These are phyloP conservation scores for Diatrype stigma DNA, from an alignment of 2,329 filamentous ascomycete genomes.

Conservation along the genomic window DNA sequence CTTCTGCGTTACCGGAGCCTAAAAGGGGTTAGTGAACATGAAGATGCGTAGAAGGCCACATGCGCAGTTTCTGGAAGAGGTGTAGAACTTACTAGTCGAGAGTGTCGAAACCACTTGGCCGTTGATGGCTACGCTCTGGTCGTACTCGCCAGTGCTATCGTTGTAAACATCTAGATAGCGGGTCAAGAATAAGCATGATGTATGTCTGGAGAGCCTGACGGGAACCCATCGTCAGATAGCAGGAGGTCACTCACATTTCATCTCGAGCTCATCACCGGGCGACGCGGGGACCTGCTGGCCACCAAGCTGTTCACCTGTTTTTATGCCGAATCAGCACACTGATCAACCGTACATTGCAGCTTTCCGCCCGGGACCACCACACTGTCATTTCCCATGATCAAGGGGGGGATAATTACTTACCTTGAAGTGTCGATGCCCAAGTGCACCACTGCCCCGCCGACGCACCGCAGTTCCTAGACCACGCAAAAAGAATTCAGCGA, in stretches of 20 bases:
- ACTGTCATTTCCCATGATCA: no score
- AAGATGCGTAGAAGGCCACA: background rate
- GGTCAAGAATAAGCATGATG: no score
- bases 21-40: background rate
- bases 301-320: slow-evolving; percentile 23
- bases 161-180: slow-evolving; percentile 24
- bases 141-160: slow-evolving; percentile 24
- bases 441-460: slow-evolving; percentile 27
- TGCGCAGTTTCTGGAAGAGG: background rate
- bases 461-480: slow-evolving; percentile 21
- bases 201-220: no score
- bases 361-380: no score
- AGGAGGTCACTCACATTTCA: slow-evolving; percentile 20
- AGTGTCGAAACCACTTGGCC: slow-evolving; percentile 24
- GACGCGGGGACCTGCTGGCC: slow-evolving; percentile 23
- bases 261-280: slow-evolving; percentile 21
- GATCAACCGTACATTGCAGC: no score
- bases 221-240: background rate
- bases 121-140: slow-evolving; percentile 26
- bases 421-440: slow-evolving; percentile 27
- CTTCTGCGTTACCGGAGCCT: slow-evolving; percentile 26
- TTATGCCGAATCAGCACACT: background rate
- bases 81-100: slow-evolving; percentile 17
- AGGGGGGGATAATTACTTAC: slow-evolving; percentile 6
- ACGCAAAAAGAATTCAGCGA: slow-evolving; percentile 1